A percentile compares a stretch with the other conserved stretches of the same genome.
Conservation (phyloP, 1,284 basidiomycete genomes). For the Pseudozyma sp. region DNA sequence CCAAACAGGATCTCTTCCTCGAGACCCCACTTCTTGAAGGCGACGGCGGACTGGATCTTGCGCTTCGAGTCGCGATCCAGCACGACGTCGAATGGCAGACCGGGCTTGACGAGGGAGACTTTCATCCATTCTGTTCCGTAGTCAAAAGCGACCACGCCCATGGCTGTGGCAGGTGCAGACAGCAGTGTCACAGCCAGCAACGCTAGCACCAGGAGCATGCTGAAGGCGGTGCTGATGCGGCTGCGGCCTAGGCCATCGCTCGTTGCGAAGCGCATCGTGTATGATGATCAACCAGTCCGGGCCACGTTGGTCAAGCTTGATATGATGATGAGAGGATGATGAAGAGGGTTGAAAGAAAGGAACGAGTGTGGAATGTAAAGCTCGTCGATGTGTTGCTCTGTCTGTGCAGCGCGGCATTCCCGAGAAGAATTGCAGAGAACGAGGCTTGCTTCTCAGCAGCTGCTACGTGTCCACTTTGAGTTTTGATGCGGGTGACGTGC, state of each 20-base stretch:
- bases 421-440: constrained; percentile 35
- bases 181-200: constrained; percentile 30
- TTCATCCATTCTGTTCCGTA: constrained; percentile 73
- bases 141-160: constrained; percentile 68
- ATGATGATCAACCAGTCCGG: neutral
- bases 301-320: neutral
- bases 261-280: constrained; percentile 25
- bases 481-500: constrained; percentile 20
- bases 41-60: constrained; percentile 85
- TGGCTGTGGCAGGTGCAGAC: constrained; percentile 31
- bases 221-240: constrained; percentile 15
- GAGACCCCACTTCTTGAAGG: constrained; percentile 62
- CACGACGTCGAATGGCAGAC: constrained; percentile 93
- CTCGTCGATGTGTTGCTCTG: neutral
- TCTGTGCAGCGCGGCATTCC: neutral
- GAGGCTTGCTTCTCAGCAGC: neutral
- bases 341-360: neutral
- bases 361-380: neutral
- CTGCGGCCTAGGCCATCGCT: constrained; percentile 5
- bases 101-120: constrained; percentile 94
- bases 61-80: constrained; percentile 96
- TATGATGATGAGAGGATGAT: neutral
- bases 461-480: constrained; percentile 35
- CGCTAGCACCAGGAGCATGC: constrained; percentile 32
- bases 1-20: constrained; percentile 83